Conservation (phyloP, 805 yeast genomes). For the Candida sithepensis region DNA sequence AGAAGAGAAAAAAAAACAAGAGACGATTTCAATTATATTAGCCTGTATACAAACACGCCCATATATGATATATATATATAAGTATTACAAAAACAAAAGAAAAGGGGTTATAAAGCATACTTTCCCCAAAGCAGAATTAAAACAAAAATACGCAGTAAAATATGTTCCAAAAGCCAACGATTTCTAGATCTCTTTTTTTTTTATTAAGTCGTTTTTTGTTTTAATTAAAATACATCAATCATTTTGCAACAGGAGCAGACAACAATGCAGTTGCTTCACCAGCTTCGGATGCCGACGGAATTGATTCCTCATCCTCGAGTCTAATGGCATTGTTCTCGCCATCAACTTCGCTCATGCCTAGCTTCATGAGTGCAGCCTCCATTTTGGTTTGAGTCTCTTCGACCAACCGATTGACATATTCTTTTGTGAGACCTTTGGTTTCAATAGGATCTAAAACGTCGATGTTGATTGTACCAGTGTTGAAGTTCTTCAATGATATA, state of each 20-base stretch:
- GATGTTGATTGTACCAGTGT: conserved; percentile 70
- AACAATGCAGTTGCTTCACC: conserved; percentile 6
- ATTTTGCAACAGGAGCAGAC: conserved; percentile 1
- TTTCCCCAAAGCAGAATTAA: neutral
- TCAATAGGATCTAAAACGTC: conserved; percentile 79
- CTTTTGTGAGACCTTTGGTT: conserved; percentile 66
- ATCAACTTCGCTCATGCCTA: conserved; percentile 41
- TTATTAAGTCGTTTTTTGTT: neutral
- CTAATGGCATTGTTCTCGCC: conserved; percentile 14
- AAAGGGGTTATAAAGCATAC: neutral
- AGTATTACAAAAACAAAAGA: neutral
- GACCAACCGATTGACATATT: conserved; percentile 63
- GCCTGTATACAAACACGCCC: no score
- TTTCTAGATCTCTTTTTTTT: neutral
- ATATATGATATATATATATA: neutral
- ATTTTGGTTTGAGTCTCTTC: conserved; percentile 55
- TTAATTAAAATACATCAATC: neutral
- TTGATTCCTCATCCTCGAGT: conserved; percentile 3
- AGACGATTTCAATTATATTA: neutral
- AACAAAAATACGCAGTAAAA: neutral
- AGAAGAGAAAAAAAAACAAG: no score
- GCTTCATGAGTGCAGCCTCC: conserved; percentile 37
- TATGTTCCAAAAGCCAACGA: neutral
- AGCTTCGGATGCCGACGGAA: neutral
- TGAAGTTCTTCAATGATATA: conserved; percentile 59